phyloP scores from a whole-genome alignment of 352 stramenopile genomes.

The Peronospora farinosa region DNA sequence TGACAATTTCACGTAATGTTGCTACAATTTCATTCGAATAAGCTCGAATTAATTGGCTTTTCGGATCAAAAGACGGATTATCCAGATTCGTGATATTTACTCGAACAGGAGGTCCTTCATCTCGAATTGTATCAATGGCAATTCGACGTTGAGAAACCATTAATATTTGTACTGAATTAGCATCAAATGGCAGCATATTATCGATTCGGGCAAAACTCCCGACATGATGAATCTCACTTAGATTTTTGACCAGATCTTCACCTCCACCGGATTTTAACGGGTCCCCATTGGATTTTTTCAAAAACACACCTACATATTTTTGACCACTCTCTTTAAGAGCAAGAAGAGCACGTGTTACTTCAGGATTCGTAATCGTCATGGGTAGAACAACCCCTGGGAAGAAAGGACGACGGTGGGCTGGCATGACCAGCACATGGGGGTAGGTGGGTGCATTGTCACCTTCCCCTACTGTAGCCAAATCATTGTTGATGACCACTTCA shows the following conservation, averaged over 20 bases:
- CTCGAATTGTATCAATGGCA: conserved; percentile 65
- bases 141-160: conserved; percentile 88
- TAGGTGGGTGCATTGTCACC: conserved; percentile 63
- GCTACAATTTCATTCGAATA: conserved; percentile 98
- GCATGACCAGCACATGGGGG: conserved; percentile 74
- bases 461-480: conserved; percentile 53
- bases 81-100: conserved; percentile 71
- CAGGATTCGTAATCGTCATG: conserved; percentile 81
- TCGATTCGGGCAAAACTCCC: conserved; percentile 96
- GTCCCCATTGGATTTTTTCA: conserved; percentile 71
- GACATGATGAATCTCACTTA: conserved; percentile 91
- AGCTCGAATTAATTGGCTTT: conserved; percentile 89
- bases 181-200: conserved; percentile 80
- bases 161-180: conserved; percentile 71
- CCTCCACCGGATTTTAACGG: conserved; percentile 29
- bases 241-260: conserved; percentile 88
- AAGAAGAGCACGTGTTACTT: conserved; percentile 86
- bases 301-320: conserved; percentile 92
- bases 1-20: conserved; percentile 94
- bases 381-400: conserved; percentile 78
- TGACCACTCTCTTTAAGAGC: conserved; percentile 78
- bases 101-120: conserved; percentile 51
- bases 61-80: conserved; percentile 59
- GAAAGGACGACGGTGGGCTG: conserved; percentile 66
- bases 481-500: conserved; percentile 54